Base-by-base conservation (phyloP, 306 rosid species). In the Crataegus laevigata region DNA sequence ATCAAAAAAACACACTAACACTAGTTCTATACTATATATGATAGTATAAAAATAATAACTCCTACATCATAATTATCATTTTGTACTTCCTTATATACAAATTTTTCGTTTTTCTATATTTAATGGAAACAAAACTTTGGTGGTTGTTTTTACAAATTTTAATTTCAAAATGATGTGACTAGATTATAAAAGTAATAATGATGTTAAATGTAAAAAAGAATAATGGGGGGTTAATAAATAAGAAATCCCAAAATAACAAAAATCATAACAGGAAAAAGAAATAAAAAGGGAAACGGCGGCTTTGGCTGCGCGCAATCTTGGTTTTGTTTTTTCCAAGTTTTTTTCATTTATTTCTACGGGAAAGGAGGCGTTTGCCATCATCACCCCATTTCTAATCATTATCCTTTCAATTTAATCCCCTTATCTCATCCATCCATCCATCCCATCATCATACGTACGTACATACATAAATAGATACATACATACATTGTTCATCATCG, bases 301-400 rank as follows among this genome's bases (percentile, higher is more conserved):
- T 85, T 21, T 82, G 96, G 87, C 96, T 87, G 98, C 98, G 92
- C 98, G 87, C 92, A 69, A 84, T 74, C 66, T 72, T 60, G 45
- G 58, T 29, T 18, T 72, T 73, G 43, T 18, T 57, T 3, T 13
- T 67, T 66, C 75, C 22, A 8, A 19, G 50, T 58, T 84, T 77
- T 80, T 74, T 78, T 80, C 65, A 84, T 84, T 82, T 40, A 66
- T 62, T 59, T 59, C 73, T 67, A 25, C 34, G 9, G 26, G 57
- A 82, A 47, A 10, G 78, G 77, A 77, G 29, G 82, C 82, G 79
- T 81, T 24, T 79, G 76, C 85, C 85, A 81, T 79, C 89, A 71
- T 64, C 79, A 55, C 80, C 87, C 83, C 84, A 83, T 78, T 80
- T 57, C 69, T 78, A 88, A 90, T 88, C 84, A 88, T 86, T 78